Base-by-base conservation (phyloP, 345 rosid species). In the Raphanus raphanistrum region DNA sequence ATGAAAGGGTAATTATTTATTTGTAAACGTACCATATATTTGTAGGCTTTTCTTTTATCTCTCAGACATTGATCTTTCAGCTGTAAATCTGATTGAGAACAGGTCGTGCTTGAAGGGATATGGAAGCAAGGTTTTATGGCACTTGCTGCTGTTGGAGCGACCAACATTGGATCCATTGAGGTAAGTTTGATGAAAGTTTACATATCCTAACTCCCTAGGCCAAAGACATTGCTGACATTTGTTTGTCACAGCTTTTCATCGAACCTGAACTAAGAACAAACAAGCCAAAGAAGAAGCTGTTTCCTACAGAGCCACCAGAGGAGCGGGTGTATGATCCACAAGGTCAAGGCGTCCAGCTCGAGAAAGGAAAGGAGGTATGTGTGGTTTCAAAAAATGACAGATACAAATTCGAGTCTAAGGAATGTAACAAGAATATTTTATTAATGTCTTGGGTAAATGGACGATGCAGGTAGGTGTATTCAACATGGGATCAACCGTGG, bases 401-500 rank as follows among this genome's bases (percentile, higher is more conserved):
- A 1, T 28, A 8, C 0, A 16, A 9, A 60, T 17, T 33, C 8
- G 25, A 61, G 3, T 70, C 11, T 2, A 3, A 43, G n/a, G 48
- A 61, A 61, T 10, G 38, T 10, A 2, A 35, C 65, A 26, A 13
- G 9, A 5, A 21, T 71, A 13, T 33, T 55, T 50, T 28, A 21
- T 68, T 21, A 28, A 28, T 31, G 10, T 33, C 26, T 15, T 25
- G 48, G 63, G 31, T 25, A 32, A 38, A 60, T 45, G 33, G 28
- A 78, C 27, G 21, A 33, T 73, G 59, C 85, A 92, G 98, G 80
- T 95, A 16, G 99, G 85, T 66, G 98, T 83, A 48, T 91, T 95
- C 84, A 90, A 92, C 85, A 86, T 91, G 93, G 98, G 99, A 78
- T 95, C 98, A 1, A 92, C 98, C 0, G 98, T 92, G 6, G 99